Conservation (phyloP, 2,329 filamentous ascomycete species). For the Fusarium sp. region DNA sequence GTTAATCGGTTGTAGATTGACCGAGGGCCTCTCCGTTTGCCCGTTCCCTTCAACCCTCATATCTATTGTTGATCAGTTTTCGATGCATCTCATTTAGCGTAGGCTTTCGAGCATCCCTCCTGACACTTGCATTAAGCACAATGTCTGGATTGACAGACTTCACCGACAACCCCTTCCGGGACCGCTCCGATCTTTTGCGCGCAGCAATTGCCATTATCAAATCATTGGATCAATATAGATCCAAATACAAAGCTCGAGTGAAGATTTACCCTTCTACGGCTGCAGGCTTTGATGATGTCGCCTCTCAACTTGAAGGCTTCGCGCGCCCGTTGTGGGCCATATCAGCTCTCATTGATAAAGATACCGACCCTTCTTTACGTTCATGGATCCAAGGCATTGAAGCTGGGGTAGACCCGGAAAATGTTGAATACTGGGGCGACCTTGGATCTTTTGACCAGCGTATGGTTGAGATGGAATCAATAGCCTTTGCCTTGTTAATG, state of each 20-base stretch:
- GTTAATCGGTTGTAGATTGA: too few species aligned
- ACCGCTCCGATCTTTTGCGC: conserved; percentile 50
- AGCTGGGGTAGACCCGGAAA: conserved; percentile 50
- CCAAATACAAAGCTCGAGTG: conserved; percentile 51
- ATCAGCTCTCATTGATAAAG: conserved; percentile 54
- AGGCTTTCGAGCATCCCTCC: too few species aligned
- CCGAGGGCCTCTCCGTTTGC: too few species aligned
- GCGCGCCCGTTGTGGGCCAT: conserved; percentile 54
- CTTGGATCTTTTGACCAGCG: conserved; percentile 60
- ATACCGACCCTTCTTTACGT: conserved; percentile 43
- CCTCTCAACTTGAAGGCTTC: conserved; percentile 60
- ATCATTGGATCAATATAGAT: conserved; percentile 51
- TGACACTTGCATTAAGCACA: neutral
- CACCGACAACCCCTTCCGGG: conserved; percentile 54
- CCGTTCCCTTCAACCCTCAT: too few species aligned
- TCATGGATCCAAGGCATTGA: conserved; percentile 50
- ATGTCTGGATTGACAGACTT: conserved; percentile 55
- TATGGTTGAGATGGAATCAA: conserved; percentile 66
- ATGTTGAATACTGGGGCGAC: conserved; percentile 60
- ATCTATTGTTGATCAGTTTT: too few species aligned
- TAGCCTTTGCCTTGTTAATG: conserved; percentile 60
- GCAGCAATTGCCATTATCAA: conserved; percentile 51
- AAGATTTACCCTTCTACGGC: conserved; percentile 52
- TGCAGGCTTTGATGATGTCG: conserved; percentile 56
- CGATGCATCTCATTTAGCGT: too few species aligned